phyloP scores from a whole-genome alignment of 306 rosid species.

The Corylus avellana region DNA sequence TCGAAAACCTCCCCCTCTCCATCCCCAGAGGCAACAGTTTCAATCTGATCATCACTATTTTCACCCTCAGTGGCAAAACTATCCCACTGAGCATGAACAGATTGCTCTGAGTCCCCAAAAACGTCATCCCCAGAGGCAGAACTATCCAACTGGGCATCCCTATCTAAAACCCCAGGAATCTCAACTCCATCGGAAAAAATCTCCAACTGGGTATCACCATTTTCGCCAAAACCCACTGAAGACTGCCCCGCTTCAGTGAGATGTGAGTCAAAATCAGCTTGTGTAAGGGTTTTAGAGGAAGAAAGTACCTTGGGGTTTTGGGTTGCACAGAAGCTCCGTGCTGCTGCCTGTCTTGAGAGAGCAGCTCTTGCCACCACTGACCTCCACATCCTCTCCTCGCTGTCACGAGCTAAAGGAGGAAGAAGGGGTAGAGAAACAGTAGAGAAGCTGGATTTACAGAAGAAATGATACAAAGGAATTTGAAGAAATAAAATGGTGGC shows the following conservation, averaged over 20 bases:
- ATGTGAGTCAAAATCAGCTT: conserved; percentile 12
- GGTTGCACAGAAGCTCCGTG: conserved; percentile 15
- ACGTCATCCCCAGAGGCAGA: conserved; percentile 12
- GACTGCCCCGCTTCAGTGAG: conserved; percentile 10
- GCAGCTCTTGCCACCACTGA: conserved; percentile 31
- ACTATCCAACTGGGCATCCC: conserved; percentile 4
- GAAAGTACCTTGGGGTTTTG: conserved; percentile 30
- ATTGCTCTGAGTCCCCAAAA: conserved; percentile 20
- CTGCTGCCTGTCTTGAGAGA: conserved; percentile 16
- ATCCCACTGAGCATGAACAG: conserved; percentile 6
- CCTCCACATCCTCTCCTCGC: conserved; percentile 35
- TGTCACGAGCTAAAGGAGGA: not conserved
- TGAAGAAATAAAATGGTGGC: no score
- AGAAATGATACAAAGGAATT: no score
- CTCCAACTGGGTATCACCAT: conserved; percentile 8
- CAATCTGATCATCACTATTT: conserved; percentile 11
- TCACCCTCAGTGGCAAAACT: conserved; percentile 18
- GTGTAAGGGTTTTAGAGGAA: conserved; percentile 20
- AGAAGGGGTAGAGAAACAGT: no score
- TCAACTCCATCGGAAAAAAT: conserved; percentile 11
- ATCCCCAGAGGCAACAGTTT: not conserved
- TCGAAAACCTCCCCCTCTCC: conserved; percentile 35
- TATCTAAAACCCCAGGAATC: not conserved
- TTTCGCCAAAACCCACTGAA: conserved; percentile 21
- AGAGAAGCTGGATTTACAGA: no score